phyloP scores from a whole-genome alignment of 2,329 filamentous ascomycete genomes.

The Furcasterigmium sp. region DNA sequence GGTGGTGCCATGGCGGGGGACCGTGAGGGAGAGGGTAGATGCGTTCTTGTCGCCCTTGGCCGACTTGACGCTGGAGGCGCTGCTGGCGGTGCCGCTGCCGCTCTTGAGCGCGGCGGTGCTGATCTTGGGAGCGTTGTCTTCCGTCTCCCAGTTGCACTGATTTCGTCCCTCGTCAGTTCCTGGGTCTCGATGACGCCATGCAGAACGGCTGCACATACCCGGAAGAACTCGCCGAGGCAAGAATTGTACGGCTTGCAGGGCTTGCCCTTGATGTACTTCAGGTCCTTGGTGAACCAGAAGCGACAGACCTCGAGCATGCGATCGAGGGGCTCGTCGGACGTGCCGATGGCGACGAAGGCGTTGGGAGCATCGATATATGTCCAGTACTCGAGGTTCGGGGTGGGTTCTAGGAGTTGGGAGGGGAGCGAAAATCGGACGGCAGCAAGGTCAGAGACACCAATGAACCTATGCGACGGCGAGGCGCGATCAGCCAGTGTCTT shows the following conservation, averaged over 20 bases:
- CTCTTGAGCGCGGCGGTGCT: slow-evolving; percentile 37
- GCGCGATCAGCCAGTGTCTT: slow-evolving; percentile 23
- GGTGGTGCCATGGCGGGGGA: slow-evolving; percentile 40
- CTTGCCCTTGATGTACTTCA: slow-evolving; percentile 98
- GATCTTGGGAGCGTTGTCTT: slow-evolving; percentile 69
- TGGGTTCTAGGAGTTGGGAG: slow-evolving; percentile 91
- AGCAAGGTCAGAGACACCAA: slow-evolving; percentile 92
- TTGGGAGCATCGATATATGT: slow-evolving; percentile 95
- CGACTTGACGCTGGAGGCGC: slow-evolving; percentile 43
- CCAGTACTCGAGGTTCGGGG: slow-evolving; percentile 98
- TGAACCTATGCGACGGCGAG: slow-evolving; percentile 60
- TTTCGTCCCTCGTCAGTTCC: slow-evolving; percentile 14
- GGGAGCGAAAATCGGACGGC: slow-evolving; percentile 94
- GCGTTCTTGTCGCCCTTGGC: slow-evolving; percentile 32
- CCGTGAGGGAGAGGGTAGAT: slow-evolving; percentile 44
- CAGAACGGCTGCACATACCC: slow-evolving; percentile 48
- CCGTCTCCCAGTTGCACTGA: slow-evolving; percentile 92
- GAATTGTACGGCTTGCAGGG: slow-evolving; percentile 99
- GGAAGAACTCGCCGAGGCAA: slow-evolving; percentile 93
- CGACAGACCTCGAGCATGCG: slow-evolving; percentile 92
- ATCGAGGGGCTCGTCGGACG: slow-evolving; percentile 84
- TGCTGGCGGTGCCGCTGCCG: slow-evolving; percentile 27
- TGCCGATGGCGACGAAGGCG: slow-evolving; percentile 77
- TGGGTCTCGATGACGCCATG: neutral
- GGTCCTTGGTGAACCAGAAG: slow-evolving; percentile 98